Evolutionary conservation across 768 basidiomycete species (phyloP), one percentile per base, ranked within the genome.

Genomic region (Infundibulicybe gibba): DNA sequence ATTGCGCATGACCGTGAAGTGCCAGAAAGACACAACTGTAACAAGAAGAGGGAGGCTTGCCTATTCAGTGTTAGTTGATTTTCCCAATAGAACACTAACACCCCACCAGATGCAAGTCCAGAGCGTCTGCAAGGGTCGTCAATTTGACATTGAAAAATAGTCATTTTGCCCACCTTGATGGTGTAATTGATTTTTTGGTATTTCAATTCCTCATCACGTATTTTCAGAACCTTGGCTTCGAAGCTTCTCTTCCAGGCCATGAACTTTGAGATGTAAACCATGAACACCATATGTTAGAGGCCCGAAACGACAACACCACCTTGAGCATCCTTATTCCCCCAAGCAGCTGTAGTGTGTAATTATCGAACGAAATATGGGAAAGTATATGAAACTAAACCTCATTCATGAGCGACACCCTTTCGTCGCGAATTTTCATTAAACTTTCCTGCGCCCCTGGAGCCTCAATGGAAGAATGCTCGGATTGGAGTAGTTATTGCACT

Each of bases 161-260:
- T 8, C 8, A 25, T 25, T 25, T 25, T 19, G 37, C 60, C 34
- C 41, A 84, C 82, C 69, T 95, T 93, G 44, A 95, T 88, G 37
- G 76, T 79, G 63, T 94, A 97, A 64, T 91, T 97, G 41, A 90
- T 63, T 54, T 80, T 83, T 59, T 94, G 92, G 63, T 81, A 92
- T 55, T 82, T 83, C 17, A 97, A 71, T 62, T 97, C 93, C 53
- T 81, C 84, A 35, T 82, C 81, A 20, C 93, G 79, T 49, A 95
- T 72, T 43, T 77, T 80, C 44, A 87, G 62, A 0, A 94, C 83
- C 9, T 75, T 76, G 17, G 74, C 71, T 65, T 95, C 93, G 55
- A 94, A 94, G 59, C 81, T 90, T 19, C 93, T 83, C 62, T 97
- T 94, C 93, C 76, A 79, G 13, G 91, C 93, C 91, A 95, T 94